Base-by-base conservation (phyloP, 2,329 filamentous ascomycete genomes). In the Rasamsonia emersonii region DNA sequence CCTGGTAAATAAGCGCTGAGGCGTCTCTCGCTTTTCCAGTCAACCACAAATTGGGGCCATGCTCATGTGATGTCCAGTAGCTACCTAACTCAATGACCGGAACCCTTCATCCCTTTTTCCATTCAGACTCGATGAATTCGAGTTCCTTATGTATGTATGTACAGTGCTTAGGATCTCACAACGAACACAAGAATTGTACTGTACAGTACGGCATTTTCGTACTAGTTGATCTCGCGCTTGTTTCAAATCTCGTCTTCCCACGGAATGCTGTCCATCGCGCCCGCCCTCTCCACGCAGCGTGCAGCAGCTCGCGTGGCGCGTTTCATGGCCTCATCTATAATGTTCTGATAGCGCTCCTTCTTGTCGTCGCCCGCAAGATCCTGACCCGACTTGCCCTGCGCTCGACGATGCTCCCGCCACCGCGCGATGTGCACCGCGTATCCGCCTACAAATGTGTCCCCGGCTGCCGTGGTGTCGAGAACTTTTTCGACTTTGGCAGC, bases 381-480 rank as follows among this genome's bases (percentile, higher is more conserved):
- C 21, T 45, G 77, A 2, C 67, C 64, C 37, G 71, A 71, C 26
- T 82, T 59, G 18, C 65, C 59, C 28, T 67, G 65, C 4, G 51
- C 52, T 11, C 64, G 53, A 11, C 58, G 54, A 8, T 53, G 50
- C 9, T 63, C 54, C 16, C 57, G 58, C 37, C 59, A 55, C 37
- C 64, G 68, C 23, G 84, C 83, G 18, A 81, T 71, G 36, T 77
- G 74, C 16, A 91, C 74, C 3, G 85, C 82, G 55, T 94, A 93
- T 14, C 77, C 82, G 2, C 91, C 89, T 4, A 93, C 84, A 61
- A 95, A 95, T 0, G 89, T 95, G 56, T 96, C 89, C 0, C 89
- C 89, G 4, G 91, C 91, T 2, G 82, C 89, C 5, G 89, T 96
- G 1, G 89, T 96, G 56, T 96, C 89, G 4, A 95, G 76, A 2